These are phyloP conservation scores for Ganoderma lucidum DNA, from an alignment of 1,284 basidiomycete species.

Conservation along the genomic window DNA sequence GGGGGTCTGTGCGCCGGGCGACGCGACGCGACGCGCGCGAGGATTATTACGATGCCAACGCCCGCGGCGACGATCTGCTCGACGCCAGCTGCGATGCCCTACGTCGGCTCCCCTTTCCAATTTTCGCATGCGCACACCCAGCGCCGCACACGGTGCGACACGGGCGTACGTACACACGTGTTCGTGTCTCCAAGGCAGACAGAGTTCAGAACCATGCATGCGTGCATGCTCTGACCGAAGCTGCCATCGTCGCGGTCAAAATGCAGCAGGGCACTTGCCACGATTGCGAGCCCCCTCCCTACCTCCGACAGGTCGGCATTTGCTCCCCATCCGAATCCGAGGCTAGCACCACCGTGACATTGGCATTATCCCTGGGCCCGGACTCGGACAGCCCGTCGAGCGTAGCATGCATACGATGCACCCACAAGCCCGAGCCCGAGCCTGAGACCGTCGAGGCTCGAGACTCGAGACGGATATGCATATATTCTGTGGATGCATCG, in stretches of 20 bases:
- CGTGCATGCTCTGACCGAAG: neutral
- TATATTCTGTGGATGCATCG: neutral
- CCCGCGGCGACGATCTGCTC: conserved; percentile 9
- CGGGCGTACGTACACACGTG: conserved; percentile 15
- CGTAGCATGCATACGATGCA: neutral
- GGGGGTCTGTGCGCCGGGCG: conserved; percentile 26
- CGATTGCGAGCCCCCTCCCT: neutral
- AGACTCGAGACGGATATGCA: neutral
- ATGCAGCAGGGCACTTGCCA: neutral
- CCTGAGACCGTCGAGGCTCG: neutral
- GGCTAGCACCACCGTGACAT: neutral
- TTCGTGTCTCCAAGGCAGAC: neutral
- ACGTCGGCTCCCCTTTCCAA: neutral
- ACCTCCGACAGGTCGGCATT: conserved; percentile 8
- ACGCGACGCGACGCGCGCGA: neutral
- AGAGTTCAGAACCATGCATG: neutral
- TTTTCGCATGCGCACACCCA: neutral
- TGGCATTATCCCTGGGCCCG: neutral
- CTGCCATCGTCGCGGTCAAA: neutral
- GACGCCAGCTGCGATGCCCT: neutral
- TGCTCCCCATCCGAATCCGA: neutral
- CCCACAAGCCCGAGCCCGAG: neutral
- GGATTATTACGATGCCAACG: conserved; percentile 13
- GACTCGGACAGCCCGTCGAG: neutral
- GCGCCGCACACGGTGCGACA: neutral